Conservation (phyloP, 163 green algal species). For the Prototheca cutis region DNA sequence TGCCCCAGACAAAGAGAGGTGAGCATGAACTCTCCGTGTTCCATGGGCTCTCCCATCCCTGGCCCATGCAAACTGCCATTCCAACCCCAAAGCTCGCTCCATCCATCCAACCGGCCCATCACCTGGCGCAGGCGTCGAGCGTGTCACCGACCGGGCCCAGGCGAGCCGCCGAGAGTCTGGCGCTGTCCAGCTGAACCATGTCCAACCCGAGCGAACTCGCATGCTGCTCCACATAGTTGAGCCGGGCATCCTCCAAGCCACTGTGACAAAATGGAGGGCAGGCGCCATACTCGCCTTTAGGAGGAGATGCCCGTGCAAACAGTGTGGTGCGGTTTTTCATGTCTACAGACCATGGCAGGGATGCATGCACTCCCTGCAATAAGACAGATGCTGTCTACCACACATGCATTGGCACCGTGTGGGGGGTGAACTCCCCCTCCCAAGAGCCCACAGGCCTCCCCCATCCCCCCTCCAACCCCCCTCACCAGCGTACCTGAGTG, state of each 20-base stretch:
- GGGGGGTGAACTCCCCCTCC: neutral
- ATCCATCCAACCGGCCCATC: conserved; percentile 2
- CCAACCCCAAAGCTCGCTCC: neutral
- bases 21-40: neutral
- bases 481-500: conserved; percentile 35
- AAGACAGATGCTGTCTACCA: too few relatives aligned
- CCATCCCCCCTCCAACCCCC: neutral
- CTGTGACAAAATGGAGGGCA: too few relatives aligned
- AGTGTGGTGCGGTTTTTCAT: too few relatives aligned
- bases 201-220: conserved; percentile 56
- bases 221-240: conserved; percentile 92
- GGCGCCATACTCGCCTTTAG: too few relatives aligned
- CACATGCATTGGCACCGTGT: too few relatives aligned
- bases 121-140: conserved; percentile 51
- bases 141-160: conserved; percentile 52
- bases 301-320: too few relatives aligned
- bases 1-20: neutral
- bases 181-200: conserved; percentile 51
- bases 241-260: conserved; percentile 50
- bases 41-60: neutral
- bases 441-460: neutral
- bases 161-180: conserved; percentile 46
- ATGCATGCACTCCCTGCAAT: too few relatives aligned
- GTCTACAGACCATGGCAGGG: too few relatives aligned
- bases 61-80: neutral